Evolutionary conservation across 257 asterid genomes (phyloP), one percentile per base, ranked within the genome.

Genomic region (Solanum chiquidenum): DNA sequence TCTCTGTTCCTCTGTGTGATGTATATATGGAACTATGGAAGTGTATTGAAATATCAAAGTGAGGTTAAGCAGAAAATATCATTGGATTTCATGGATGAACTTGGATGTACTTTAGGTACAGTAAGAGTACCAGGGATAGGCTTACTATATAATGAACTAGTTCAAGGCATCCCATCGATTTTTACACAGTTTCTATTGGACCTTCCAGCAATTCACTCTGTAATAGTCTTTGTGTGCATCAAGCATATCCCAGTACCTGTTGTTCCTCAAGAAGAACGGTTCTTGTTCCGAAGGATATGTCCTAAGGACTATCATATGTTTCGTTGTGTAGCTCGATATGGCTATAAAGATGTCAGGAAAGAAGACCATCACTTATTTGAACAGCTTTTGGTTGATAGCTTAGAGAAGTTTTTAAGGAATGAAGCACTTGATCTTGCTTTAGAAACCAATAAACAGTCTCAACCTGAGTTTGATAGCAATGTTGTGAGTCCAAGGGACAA

Each of bases 11-110:
- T 97, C 35, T 90, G 94, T 14, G 82, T 94, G 18, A 97, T 96
- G 99, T 96, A 96, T 89, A 92, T 92, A 3, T 96, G 99, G 99
- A 96, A 97, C 88, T 97, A 97, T 12, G 99, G 99, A 4, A 97
- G 98, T 25, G 96, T 96, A 71, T 46, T 96, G 64, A 96, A 96
- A 91, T 97, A 97, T 91, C 96, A 91, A 12, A 95, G 96, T 12
- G 99, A 97, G 87, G 97, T 97, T 18, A 93, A 95, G 2, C 93
- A 93, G 35, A 97, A 92, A 88, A 94, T 97, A 44, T 96, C 99
- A 6, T 92, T 94, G 95, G 97, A 94, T 92, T 86, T 94, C 3
- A 90, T 97, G 98, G 93, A 88, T 11, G 98, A 95, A 71, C 97
- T 97, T 0, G 99, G 98, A 35, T 91, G 98, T 6, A 85, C 96